phyloP scores from a whole-genome alignment of 2,329 filamentous ascomycete species.

The Ophiostoma sp. region DNA sequence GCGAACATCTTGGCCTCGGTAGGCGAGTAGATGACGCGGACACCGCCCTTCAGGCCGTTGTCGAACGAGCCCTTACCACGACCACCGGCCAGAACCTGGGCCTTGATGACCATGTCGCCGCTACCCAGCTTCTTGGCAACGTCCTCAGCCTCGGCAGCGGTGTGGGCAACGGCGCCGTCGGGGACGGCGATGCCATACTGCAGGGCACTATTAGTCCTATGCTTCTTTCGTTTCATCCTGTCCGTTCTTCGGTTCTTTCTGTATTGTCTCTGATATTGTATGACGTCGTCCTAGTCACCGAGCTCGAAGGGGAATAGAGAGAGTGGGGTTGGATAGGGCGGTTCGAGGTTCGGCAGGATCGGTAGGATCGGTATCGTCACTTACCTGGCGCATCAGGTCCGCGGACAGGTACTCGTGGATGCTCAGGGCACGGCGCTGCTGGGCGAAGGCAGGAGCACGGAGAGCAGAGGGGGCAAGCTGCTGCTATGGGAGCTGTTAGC shows the following conservation, averaged over 20 bases:
- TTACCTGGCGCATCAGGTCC: slow-evolving; percentile 73
- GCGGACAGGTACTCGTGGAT: slow-evolving; percentile 98
- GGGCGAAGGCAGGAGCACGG: slow-evolving; percentile 56
- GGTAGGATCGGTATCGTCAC: slow-evolving; percentile 13
- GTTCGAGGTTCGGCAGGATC: background rate
- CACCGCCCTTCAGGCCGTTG: slow-evolving; percentile 97
- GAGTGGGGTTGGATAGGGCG: background rate
- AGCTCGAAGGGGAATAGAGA: background rate
- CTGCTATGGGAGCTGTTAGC: slow-evolving; percentile 28
- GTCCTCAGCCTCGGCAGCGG: slow-evolving; percentile 78
- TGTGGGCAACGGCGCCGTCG: slow-evolving; percentile 79
- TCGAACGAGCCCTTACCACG: slow-evolving; percentile 97
- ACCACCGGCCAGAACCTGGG: slow-evolving; percentile 94
- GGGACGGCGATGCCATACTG: slow-evolving; percentile 95
- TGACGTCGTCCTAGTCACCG: background rate
- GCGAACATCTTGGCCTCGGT: slow-evolving; percentile 96
- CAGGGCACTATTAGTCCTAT: slow-evolving; percentile 6
- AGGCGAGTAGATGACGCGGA: slow-evolving; percentile 97
- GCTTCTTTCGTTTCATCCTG: background rate
- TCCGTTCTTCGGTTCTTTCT: background rate
- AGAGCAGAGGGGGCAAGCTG: slow-evolving; percentile 42
- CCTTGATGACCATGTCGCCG: slow-evolving; percentile 99
- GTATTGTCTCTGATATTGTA: background rate
- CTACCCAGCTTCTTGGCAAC: slow-evolving; percentile 86
- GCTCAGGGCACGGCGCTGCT: slow-evolving; percentile 83